Base-by-base conservation (phyloP, 352 stramenopile genomes). In the Hyaloperonospora brassicae region DNA sequence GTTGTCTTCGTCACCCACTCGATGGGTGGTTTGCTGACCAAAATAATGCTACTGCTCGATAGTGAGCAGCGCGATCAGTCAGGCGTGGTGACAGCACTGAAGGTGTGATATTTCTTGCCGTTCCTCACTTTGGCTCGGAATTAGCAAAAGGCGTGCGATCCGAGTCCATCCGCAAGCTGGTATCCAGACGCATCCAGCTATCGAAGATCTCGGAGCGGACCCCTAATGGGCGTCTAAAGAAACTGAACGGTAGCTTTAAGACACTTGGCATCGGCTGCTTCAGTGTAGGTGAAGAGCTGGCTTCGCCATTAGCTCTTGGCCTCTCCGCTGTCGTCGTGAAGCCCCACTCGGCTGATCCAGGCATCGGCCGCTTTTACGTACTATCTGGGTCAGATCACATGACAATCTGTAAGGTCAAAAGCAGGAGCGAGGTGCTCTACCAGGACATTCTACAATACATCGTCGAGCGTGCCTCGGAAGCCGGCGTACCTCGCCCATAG, bases 1-100 rank as follows among this genome's bases (percentile, higher is more conserved):
- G n/a, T 95, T 14, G 57, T 95, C 24, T 95, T 95, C 57, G 62
- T 95, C 22, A 89, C 84, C 14, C 86, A 95, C 62, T 93, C 83
- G 13, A 92, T 95, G 79, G 86, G 86, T 27, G 86, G 86, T 1
- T 67, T 95, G 34, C 61, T 95, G 31, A 83, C 81, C 31, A 93
- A 93, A 64, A 88, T 88, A 57, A 89, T 93, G 77, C 61, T 93
- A 21, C 49, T 86, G 22, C 54, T 84, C 0, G 68, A 79, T 8
- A 54, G 50, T 46, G 67, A 80, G 25, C 56, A 74, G 49, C 49
- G 57, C n/a, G 48, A 47, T 46, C 41, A 39, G 25, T 57, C 44
- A 13, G 27, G 36, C 5, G 38, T 91, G 8, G 72, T 64, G 52
- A 75, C 12, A 75, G 53, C 43, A 90, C 78, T 0, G 56, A 43